These are phyloP conservation scores for Nectriaceae sp. DNA, from an alignment of 2,329 filamentous ascomycete genomes.

Conservation along the genomic window DNA sequence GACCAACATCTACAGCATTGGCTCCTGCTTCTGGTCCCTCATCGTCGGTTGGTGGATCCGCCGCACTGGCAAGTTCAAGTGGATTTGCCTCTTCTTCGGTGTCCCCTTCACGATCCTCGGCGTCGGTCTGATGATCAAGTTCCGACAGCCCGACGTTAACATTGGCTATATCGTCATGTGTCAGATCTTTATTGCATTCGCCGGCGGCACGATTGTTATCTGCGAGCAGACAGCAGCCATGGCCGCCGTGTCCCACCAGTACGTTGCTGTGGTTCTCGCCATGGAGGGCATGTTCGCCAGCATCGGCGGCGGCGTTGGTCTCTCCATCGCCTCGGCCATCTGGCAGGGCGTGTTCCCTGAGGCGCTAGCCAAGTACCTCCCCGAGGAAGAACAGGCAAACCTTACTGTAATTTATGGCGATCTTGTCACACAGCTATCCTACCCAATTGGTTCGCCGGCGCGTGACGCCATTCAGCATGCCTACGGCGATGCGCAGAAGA, in stretches of 20 bases:
- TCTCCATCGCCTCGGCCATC: conserved; percentile 11
- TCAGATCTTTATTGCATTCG: conserved; percentile 18
- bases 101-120: conserved; percentile 57
- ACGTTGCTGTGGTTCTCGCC: conserved; percentile 10
- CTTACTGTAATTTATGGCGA: conserved; percentile 45
- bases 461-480: conserved; percentile 43
- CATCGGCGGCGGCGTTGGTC: conserved; percentile 12
- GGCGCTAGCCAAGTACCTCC: conserved; percentile 38
- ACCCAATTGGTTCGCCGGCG: conserved; percentile 38
- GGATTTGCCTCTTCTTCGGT: conserved; percentile 51
- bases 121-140: conserved; percentile 58
- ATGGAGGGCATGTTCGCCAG: conserved; percentile 14
- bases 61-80: conserved; percentile 54
- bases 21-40: conserved; percentile 49
- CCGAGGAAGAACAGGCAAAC: conserved; percentile 29
- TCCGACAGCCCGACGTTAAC: conserved; percentile 52
- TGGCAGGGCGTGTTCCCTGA: conserved; percentile 36
- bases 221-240: conserved; percentile 13
- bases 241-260: conserved; percentile 12
- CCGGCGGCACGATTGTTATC: conserved; percentile 14
- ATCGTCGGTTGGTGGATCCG: conserved; percentile 53
- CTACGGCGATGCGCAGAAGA: conserved; percentile 46
- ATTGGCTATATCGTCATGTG: conserved; percentile 55
- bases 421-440: conserved; percentile 34
- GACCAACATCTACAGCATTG: conserved; percentile 49